phyloP scores from a whole-genome alignment of 352 stramenopile genomes.

The Blastocystis sp. region DNA sequence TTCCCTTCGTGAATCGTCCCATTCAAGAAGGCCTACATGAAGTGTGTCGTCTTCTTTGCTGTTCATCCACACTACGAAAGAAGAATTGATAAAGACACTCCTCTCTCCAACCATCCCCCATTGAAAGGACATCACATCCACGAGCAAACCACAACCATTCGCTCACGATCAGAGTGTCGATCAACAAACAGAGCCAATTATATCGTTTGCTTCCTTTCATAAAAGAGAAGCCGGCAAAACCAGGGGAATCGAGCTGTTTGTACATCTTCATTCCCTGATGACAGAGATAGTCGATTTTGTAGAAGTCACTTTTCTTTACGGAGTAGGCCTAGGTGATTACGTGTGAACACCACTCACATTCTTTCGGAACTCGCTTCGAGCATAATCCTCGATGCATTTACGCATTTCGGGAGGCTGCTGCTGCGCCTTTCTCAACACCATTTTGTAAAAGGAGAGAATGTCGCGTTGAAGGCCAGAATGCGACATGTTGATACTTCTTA shows the following conservation, averaged over 20 bases:
- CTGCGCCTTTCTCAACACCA: constrained; percentile 48
- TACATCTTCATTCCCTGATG: constrained; percentile 65
- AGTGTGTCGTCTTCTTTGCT: neutral
- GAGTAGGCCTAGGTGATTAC: neutral
- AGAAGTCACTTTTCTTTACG: constrained; percentile 52
- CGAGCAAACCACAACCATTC: neutral
- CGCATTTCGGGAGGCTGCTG: constrained; percentile 52
- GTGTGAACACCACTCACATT: neutral
- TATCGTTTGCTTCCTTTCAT: constrained; percentile 43
- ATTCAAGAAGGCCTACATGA: neutral
- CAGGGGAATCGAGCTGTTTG: constrained; percentile 54
- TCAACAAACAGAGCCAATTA: constrained; percentile 1
- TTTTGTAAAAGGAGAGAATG: constrained; percentile 60
- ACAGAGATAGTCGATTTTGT: constrained; percentile 63
- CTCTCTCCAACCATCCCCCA: neutral
- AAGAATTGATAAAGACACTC: neutral
- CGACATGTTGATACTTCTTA: neutral
- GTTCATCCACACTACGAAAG: neutral
- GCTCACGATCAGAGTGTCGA: no score
- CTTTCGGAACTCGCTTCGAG: constrained; percentile 30
- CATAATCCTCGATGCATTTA: constrained; percentile 65
- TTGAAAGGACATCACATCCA: neutral
- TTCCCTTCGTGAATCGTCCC: neutral
- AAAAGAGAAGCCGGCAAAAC: constrained; percentile 58
- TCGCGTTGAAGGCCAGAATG: constrained; percentile 51